Base-by-base conservation (phyloP, 345 rosid species). In the Gossypium turneri region DNA sequence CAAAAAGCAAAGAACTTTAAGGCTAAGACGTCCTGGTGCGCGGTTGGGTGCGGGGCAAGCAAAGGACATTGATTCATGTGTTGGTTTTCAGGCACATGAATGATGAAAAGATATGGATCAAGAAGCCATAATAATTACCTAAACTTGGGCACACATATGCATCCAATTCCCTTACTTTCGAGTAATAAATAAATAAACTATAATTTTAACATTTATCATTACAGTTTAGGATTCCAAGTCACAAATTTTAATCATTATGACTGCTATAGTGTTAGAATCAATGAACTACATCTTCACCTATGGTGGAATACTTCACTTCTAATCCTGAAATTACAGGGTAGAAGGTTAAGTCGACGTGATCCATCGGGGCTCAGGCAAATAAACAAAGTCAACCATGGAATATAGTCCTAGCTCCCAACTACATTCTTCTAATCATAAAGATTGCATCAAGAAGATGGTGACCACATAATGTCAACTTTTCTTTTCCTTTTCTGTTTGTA, bases 401-500 rank as follows among this genome's bases (percentile, higher is more conserved):
- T 45, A 10, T 45, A 1, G 50, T 45, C 8, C 43, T 2, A 66
- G 2, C 19, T 19, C 22, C n/a, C 53, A 45, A 12, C 19, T 24
- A 24, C 56, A 47, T 13, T 7, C 29, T 12, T 19, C 52, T 68
- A 7, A 27, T 25, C 38, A 50, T 51, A 10, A 70, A 51, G 11
- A 67, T 45, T 45, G 12, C 68, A 67, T 67, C n/a, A 45, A 44
- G 25, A 52, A 65, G 51, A 43, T 65, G 59, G 45, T 51, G 24
- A 27, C 24, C 24, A 9, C 25, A 51, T 51, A 17, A 69, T 1
- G 45, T 24, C 44, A 16, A 68, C 73, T 25, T 68, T 48, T 48
- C 11, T 47, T 48, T 2, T 43, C 25, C 19, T n/a, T 44, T 66
- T 66, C 70, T 41, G 17, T 65, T 24, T 25, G 19, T 25, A 6